phyloP scores from a whole-genome alignment of 1,139 yeast genomes.

The Yamadazyma siamensis region DNA sequence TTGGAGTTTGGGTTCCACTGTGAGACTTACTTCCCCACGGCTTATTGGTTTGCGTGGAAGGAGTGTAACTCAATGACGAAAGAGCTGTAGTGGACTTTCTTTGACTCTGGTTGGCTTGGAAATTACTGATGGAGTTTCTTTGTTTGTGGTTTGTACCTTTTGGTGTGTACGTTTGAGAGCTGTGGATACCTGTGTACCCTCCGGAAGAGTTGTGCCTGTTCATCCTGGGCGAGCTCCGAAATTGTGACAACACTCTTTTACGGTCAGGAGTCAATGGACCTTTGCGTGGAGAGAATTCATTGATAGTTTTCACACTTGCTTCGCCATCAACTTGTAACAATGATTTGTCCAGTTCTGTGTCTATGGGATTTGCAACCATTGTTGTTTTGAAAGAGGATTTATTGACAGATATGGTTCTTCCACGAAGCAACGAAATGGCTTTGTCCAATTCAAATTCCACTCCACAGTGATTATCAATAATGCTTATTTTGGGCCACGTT shows the following conservation, averaged over 20 bases:
- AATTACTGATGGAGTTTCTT: conserved; percentile 25
- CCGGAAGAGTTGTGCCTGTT: conserved; percentile 23
- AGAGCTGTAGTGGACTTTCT: conserved; percentile 30
- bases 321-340: too few species aligned
- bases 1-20: too few species aligned
- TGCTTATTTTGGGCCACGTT: conserved; percentile 87
- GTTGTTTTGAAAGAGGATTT: conserved; percentile 17
- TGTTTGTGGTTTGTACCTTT: conserved; percentile 14
- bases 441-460: conserved; percentile 84
- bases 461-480: conserved; percentile 84
- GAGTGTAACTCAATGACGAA: conserved; percentile 16
- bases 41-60: conserved; percentile 8
- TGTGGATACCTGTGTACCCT: too few species aligned
- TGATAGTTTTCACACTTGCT: too few species aligned
- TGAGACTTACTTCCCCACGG: too few species aligned
- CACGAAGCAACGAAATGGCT: conserved; percentile 65
- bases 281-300: not conserved
- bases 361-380: conserved; percentile 7
- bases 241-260: conserved; percentile 5
- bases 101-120: conserved; percentile 11
- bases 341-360: not conserved
- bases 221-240: conserved; percentile 14
- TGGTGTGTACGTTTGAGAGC: too few species aligned
- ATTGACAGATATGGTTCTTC: conserved; percentile 52
- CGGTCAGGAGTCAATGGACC: conserved; percentile 12